These are phyloP conservation scores for Paspalum vaginatum DNA, from an alignment of 176 grass and related monocot species.

Conservation along the genomic window DNA sequence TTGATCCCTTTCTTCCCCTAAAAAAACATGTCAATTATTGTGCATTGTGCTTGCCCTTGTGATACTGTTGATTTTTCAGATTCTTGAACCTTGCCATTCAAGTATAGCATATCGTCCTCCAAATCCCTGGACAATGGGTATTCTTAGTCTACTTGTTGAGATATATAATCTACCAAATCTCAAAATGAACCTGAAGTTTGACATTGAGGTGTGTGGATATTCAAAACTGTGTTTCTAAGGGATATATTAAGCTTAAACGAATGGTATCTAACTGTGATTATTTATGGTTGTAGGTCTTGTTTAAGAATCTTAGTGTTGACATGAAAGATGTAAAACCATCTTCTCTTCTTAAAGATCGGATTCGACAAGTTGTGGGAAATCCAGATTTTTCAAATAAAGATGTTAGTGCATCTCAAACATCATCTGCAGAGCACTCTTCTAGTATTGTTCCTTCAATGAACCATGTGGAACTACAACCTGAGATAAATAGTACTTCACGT, in stretches of 20 bases:
- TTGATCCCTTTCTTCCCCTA: background rate
- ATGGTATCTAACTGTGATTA: conserved; percentile 26
- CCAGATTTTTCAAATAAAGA: conserved; percentile 99
- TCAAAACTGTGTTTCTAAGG: conserved; percentile 16
- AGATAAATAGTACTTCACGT: conserved; percentile 68
- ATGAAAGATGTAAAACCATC: conserved; percentile 97
- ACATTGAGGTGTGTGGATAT: conserved; percentile 75
- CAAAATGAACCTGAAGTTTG: conserved; percentile 99
- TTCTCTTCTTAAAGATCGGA: conserved; percentile 76
- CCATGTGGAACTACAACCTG: conserved; percentile 74
- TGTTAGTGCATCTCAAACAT: conserved; percentile 62
- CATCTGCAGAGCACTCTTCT: conserved; percentile 57
- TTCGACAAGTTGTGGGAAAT: conserved; percentile 81
- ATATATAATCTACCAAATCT: conserved; percentile 97
- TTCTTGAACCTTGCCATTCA: conserved; percentile 93
- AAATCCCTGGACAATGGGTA: conserved; percentile 99
- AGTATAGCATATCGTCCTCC: conserved; percentile 96
- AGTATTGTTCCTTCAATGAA: conserved; percentile 58
- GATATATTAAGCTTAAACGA: conserved; percentile 35
- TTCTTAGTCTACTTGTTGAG: conserved; percentile 92
- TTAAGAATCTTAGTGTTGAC: conserved; percentile 94
- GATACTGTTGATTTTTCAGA: conserved; percentile 57
- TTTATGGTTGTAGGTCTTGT: conserved; percentile 73
- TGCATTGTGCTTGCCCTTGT: conserved; percentile 34
- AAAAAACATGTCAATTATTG: background rate